phyloP scores from a whole-genome alignment of 2,329 filamentous ascomycete genomes.

The Rasamsonia emersonii region DNA sequence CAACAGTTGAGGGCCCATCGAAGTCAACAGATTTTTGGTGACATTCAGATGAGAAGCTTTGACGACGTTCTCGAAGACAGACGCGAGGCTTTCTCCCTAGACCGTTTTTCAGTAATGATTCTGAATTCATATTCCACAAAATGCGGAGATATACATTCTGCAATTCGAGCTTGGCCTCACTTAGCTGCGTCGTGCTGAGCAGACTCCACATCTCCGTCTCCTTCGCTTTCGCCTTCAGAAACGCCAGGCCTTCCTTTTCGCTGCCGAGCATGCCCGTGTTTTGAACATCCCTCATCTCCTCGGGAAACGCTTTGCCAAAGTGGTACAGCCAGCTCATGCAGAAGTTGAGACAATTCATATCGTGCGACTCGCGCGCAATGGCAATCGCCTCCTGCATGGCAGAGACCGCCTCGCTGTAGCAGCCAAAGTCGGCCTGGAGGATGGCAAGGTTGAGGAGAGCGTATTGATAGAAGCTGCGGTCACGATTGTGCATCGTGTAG shows the following conservation, averaged over 20 bases:
- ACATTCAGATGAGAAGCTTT: slow-evolving; percentile 74
- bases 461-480: slow-evolving; percentile 86
- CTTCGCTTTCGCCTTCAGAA: slow-evolving; percentile 76
- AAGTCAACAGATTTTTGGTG: slow-evolving; percentile 63
- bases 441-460: slow-evolving; percentile 89
- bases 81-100: slow-evolving; percentile 49
- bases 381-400: slow-evolving; percentile 93
- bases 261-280: slow-evolving; percentile 66
- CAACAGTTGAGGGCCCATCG: slow-evolving; percentile 65
- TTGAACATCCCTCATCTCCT: slow-evolving; percentile 60
- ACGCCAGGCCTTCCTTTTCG: slow-evolving; percentile 72
- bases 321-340: slow-evolving; percentile 94
- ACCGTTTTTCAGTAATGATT: slow-evolving; percentile 6
- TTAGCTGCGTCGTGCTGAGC: slow-evolving; percentile 72
- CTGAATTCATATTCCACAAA: slow-evolving; percentile 30
- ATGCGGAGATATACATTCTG: slow-evolving; percentile 53
- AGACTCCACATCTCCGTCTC: slow-evolving; percentile 80
- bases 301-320: slow-evolving; percentile 77
- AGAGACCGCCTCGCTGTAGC: slow-evolving; percentile 77
- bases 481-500: slow-evolving; percentile 80
- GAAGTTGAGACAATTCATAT: slow-evolving; percentile 88
- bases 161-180: slow-evolving; percentile 73
- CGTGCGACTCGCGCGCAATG: slow-evolving; percentile 87
- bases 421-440: slow-evolving; percentile 90
- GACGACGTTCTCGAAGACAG: slow-evolving; percentile 67